A percentile compares a stretch with the other conserved stretches of the same genome.
Evolutionary conservation across 2,329 filamentous ascomycete species (phyloP).

Genomic region (Dothistroma septosporum): DNA sequence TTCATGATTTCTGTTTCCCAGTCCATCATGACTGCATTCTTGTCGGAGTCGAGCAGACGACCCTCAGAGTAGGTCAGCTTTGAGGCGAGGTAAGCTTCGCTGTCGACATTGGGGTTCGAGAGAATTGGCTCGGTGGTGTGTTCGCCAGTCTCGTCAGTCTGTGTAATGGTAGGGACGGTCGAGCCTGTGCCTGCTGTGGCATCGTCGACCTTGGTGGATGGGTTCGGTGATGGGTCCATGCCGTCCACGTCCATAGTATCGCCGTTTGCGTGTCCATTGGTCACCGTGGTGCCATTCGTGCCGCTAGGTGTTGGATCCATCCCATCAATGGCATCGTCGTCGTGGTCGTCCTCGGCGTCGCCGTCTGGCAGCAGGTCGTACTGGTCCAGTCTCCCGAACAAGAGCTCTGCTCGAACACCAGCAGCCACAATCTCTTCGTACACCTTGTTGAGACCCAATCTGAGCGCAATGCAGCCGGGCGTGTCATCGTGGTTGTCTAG

Average conservation of each 20-base stretch:
- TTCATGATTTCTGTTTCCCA: conserved; percentile 51
- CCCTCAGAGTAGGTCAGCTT: conserved; percentile 47
- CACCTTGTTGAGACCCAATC: conserved; percentile 63
- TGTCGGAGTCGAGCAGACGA: conserved; percentile 46
- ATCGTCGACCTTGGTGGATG: conserved; percentile 30
- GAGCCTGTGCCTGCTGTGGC: conserved; percentile 16
- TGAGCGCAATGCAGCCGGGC: conserved; percentile 76
- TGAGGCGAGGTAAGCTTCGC: conserved; percentile 47
- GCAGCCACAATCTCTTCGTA: conserved; percentile 85
- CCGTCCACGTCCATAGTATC: conserved; percentile 20
- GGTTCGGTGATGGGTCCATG: conserved; percentile 34
- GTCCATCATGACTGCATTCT: conserved; percentile 52
- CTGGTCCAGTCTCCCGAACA: conserved; percentile 75
- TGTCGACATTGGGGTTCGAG: conserved; percentile 40
- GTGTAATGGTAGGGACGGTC: conserved; percentile 25
- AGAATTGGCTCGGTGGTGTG: conserved; percentile 25
- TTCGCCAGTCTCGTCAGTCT: conserved; percentile 26
- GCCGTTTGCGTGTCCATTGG: conserved; percentile 22
- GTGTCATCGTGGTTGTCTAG: conserved; percentile 83
- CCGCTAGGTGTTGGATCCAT: conserved; percentile 31
- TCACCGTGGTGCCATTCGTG: conserved; percentile 10
- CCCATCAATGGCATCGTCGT: conserved; percentile 35
- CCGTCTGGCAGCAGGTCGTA: conserved; percentile 69
- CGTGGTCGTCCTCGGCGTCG: conserved; percentile 47
- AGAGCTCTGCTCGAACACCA: conserved; percentile 81